phyloP scores from a whole-genome alignment of 805 yeast species.

The Schizosaccharomyces cryophilus region DNA sequence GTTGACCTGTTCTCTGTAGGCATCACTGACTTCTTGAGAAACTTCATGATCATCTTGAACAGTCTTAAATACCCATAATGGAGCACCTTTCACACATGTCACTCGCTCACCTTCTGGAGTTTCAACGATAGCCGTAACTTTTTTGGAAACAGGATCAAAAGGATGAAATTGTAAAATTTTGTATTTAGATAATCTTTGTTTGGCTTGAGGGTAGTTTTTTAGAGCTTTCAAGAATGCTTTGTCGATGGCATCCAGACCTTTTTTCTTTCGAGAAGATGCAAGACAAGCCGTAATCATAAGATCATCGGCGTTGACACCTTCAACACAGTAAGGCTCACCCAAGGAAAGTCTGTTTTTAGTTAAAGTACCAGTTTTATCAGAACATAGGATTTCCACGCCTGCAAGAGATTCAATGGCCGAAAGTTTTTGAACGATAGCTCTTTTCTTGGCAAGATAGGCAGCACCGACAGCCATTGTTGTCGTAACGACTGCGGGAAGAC shows the following conservation, averaged over 20 bases:
- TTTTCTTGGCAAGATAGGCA: constrained; percentile 89
- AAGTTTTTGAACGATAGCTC: constrained; percentile 88
- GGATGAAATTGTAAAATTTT: constrained; percentile 90
- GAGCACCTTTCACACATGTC: constrained; percentile 94
- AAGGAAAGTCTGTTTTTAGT: constrained; percentile 89
- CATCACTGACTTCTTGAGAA: constrained; percentile 79
- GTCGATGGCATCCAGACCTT: constrained; percentile 94
- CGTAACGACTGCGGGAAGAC: constrained; percentile 95
- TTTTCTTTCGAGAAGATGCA: constrained; percentile 94
- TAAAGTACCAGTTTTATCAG: constrained; percentile 94
- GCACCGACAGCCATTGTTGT: constrained; percentile 99
- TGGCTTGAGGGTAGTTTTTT: constrained; percentile 72
- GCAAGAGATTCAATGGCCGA: constrained; percentile 93
- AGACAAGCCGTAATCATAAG: constrained; percentile 92
- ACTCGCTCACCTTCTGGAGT: constrained; percentile 91
- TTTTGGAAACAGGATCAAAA: constrained; percentile 92
- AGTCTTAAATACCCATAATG: constrained; percentile 85
- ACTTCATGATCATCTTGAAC: constrained; percentile 93
- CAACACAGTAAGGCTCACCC: constrained; percentile 93
- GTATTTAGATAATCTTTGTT: constrained; percentile 77
- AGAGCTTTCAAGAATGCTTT: constrained; percentile 87
- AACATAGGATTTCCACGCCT: constrained; percentile 93
- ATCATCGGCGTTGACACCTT: constrained; percentile 88
- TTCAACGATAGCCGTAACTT: constrained; percentile 83
- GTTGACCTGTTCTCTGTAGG: constrained; percentile 89